These are phyloP conservation scores for Volvariella surrecta DNA, from an alignment of 1,284 basidiomycete species.

Conservation along the genomic window DNA sequence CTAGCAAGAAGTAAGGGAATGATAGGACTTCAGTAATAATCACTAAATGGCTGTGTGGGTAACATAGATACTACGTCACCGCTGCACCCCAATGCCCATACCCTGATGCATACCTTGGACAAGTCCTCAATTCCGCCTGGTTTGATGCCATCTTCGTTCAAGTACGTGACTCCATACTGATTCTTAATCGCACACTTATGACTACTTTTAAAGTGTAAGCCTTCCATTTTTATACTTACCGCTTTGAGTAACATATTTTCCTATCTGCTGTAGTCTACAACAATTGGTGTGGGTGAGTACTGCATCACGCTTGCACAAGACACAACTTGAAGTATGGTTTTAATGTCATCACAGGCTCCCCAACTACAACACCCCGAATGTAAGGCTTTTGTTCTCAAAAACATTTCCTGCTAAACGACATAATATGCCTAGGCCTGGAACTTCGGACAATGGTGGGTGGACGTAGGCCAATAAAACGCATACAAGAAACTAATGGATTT, in stretches of 20 bases:
- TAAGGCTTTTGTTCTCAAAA: background rate
- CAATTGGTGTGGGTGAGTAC: conserved; percentile 2
- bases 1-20: conserved; percentile 35
- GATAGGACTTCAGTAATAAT: conserved; percentile 7
- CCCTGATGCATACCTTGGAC: conserved; percentile 50
- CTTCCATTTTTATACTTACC: background rate
- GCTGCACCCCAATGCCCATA: conserved; percentile 62
- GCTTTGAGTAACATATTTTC: no score
- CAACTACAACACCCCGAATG: background rate
- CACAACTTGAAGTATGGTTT: no score
- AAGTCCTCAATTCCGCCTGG: conserved; percentile 41
- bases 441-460: conserved; percentile 3
- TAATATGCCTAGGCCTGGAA: conserved; percentile 2
- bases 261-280: background rate
- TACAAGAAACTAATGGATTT: background rate
- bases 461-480: background rate
- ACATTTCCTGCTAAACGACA: background rate
- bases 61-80: conserved; percentile 47
- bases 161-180: conserved; percentile 11
- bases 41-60: background rate
- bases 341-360: background rate
- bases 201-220: background rate
- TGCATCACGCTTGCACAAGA: no score
- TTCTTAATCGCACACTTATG: background rate
- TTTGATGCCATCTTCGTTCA: conserved; percentile 63